Evolutionary conservation across 805 yeast species (phyloP).

Genomic region (Blastobotrys mokoenaii): DNA sequence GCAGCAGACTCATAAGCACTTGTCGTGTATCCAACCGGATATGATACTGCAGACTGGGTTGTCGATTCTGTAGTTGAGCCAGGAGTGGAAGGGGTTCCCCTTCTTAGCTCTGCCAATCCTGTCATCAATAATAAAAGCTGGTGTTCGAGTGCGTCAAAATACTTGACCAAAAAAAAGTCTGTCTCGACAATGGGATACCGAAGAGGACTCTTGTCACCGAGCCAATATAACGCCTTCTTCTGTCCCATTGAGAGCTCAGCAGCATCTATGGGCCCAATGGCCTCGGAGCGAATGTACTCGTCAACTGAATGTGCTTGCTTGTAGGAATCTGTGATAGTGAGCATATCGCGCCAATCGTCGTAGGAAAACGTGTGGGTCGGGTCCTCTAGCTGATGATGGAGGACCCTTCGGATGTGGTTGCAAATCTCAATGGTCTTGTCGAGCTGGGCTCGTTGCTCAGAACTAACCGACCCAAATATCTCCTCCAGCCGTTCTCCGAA

Average conservation of each 20-base stretch:
- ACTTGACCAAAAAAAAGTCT: slow-evolving; percentile 37
- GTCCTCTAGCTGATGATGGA: slow-evolving; percentile 8
- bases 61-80: no score
- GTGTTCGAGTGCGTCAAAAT: slow-evolving; percentile 16
- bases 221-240: slow-evolving; percentile 44
- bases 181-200: slow-evolving; percentile 64
- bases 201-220: slow-evolving; percentile 58
- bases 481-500: no score
- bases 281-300: background rate
- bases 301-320: slow-evolving; percentile 4
- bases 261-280: background rate
- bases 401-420: no score
- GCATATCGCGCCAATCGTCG: slow-evolving; percentile 44
- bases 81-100: no score
- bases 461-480: no score
- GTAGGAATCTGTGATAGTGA: slow-evolving; percentile 13
- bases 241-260: background rate
- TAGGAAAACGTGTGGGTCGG: slow-evolving; percentile 38
- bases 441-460: no score
- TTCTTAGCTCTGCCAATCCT: background rate
- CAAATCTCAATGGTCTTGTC: no score
- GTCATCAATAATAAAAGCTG: background rate
- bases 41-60: no score
- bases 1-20: no score
- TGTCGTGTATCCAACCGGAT: no score